Conservation (phyloP, 2,329 filamentous ascomycete genomes). For the Beauveria varroae region DNA sequence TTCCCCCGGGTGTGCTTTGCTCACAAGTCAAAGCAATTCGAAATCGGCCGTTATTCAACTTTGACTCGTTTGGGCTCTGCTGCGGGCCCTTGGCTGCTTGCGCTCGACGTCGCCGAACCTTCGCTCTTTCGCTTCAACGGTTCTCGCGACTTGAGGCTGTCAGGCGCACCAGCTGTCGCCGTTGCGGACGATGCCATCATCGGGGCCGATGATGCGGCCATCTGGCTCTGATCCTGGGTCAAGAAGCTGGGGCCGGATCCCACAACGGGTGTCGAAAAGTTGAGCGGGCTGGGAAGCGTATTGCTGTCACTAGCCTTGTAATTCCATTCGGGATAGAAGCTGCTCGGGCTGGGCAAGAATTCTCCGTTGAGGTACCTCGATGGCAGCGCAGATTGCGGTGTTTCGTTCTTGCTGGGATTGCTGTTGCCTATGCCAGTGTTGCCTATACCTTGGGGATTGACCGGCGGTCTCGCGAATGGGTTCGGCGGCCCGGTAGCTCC, state of each 20-base stretch:
- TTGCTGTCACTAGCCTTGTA: conserved; percentile 67
- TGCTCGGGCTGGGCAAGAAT: conserved; percentile 81
- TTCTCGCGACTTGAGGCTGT: conserved; percentile 3
- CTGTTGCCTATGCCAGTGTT: not conserved
- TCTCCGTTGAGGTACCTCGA: conserved; percentile 85
- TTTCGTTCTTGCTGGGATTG: conserved; percentile 30
- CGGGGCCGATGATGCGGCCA: conserved; percentile 9
- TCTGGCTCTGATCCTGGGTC: conserved; percentile 40
- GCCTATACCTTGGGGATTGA: conserved; percentile 47
- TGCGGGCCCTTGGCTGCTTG: not conserved
- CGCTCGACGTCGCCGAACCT: not conserved
- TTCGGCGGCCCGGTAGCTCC: conserved; percentile 91
- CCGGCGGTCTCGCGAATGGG: conserved; percentile 79
- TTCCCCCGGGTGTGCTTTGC: not conserved
- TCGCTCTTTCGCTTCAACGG: conserved; percentile 11
- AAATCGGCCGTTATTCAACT: conserved; percentile 8
- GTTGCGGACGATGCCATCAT: not conserved
- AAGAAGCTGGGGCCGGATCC: conserved; percentile 56
- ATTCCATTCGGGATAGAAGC: conserved; percentile 89
- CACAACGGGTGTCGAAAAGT: conserved; percentile 76
- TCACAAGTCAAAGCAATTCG: not conserved
- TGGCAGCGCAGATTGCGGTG: conserved; percentile 88
- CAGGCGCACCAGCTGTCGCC: not conserved
- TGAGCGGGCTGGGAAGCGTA: conserved; percentile 84
- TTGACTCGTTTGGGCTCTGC: conserved; percentile 12